Evolutionary conservation across 73 alveolate genomes (phyloP).

Genomic region (Tetrahymena borealis): DNA sequence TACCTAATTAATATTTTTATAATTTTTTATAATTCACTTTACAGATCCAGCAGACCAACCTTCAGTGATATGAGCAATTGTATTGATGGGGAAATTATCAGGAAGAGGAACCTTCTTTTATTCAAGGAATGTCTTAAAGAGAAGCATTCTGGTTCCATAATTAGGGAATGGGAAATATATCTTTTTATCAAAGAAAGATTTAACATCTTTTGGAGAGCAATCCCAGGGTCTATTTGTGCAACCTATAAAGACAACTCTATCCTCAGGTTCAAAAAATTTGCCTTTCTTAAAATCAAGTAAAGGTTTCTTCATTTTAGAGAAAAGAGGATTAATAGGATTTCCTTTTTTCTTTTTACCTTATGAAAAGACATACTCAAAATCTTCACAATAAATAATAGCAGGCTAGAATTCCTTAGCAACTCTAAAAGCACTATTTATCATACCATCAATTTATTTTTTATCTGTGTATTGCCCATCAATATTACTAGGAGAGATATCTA

Average conservation of each 20-base stretch:
- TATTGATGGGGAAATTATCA: constrained; percentile 67
- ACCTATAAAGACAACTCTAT: constrained; percentile 73
- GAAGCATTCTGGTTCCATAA: constrained; percentile 58
- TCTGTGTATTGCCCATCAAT: constrained; percentile 55
- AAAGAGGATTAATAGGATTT: constrained; percentile 27
- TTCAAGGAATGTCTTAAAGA: constrained; percentile 70
- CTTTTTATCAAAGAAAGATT: constrained; percentile 68
- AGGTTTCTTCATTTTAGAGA: constrained; percentile 52
- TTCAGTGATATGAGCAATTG: constrained; percentile 77
- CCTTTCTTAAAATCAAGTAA: constrained; percentile 51
- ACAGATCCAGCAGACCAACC: constrained; percentile 77
- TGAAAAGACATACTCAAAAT: constrained; percentile 78
- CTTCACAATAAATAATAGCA: constrained; percentile 76
- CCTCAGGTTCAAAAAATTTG: constrained; percentile 55
- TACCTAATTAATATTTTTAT: not conserved
- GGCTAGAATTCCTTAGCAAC: constrained; percentile 83
- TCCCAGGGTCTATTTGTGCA: constrained; percentile 71
- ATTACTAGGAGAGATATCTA: constrained; percentile 74
- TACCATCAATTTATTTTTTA: constrained; percentile 61
- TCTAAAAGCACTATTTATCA: constrained; percentile 64
- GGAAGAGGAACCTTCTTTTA: constrained; percentile 51
- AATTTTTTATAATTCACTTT: not conserved
- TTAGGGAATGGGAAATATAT: constrained; percentile 80
- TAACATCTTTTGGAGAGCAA: constrained; percentile 60
- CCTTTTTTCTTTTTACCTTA: constrained; percentile 65